Percentiles rank a stretch among this genome's conserved stretches.
Evolutionary conservation across 495 filamentous ascomycete genomes (phyloP).

Genomic region (Xylaria scruposa): DNA sequence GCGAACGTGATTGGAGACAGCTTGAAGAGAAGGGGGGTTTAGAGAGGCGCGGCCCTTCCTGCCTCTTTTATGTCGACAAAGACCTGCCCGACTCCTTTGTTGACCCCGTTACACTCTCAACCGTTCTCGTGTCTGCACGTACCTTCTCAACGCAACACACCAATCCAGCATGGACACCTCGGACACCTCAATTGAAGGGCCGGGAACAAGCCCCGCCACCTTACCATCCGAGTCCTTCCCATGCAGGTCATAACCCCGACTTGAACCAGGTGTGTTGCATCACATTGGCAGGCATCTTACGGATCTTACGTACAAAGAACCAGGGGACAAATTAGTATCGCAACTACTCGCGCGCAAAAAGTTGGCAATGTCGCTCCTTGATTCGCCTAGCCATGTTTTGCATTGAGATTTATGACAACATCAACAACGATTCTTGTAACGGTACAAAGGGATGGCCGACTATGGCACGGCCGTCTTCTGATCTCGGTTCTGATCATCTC

Average conservation of each 20-base stretch:
- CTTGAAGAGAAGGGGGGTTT: not conserved
- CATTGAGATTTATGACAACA: constrained; percentile 14
- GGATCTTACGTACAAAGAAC: constrained; percentile 19
- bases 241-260: constrained; percentile 24
- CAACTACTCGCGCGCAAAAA: not conserved
- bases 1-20: constrained; percentile 22
- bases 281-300: not conserved
- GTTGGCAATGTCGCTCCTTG: not conserved
- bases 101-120: not conserved
- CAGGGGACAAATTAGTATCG: constrained; percentile 3
- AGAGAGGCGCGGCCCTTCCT: not conserved
- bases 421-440: constrained; percentile 1
- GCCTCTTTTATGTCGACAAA: constrained; percentile 22
- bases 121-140: constrained; percentile 12
- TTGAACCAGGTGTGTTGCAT: not conserved
- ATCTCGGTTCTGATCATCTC: not conserved
- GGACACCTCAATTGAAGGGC: not conserved
- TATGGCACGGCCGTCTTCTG: not conserved
- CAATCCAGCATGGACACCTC: not conserved
- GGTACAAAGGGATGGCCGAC: not conserved
- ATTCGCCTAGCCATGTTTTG: not conserved
- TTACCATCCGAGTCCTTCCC: not conserved
- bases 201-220: constrained; percentile 23
- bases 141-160: constrained; percentile 8
- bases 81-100: not conserved